Conservation (phyloP, 2,329 filamentous ascomycete species). For the Plenodomus tracheiphilus region DNA sequence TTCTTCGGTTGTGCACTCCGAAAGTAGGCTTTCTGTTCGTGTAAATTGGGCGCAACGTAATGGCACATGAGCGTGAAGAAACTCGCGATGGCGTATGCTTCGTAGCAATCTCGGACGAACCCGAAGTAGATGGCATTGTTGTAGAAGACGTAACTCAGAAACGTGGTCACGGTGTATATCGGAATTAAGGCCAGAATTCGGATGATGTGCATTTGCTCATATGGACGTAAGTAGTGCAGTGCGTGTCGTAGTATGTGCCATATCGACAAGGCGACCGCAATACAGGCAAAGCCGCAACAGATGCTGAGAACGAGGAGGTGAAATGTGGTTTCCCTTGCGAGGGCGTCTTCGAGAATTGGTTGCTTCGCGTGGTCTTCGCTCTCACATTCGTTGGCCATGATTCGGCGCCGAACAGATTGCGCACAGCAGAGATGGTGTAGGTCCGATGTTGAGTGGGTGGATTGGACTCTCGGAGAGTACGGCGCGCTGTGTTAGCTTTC, state of each 20-base stretch:
- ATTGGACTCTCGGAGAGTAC: neutral
- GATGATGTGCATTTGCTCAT: slow-evolving; percentile 72
- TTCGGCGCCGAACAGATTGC: neutral
- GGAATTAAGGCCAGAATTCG: slow-evolving; percentile 89
- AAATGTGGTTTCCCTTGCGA: slow-evolving; percentile 60
- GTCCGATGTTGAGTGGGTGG: neutral
- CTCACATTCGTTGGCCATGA: neutral
- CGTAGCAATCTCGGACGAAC: slow-evolving; percentile 81
- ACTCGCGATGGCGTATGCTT: slow-evolving; percentile 83
- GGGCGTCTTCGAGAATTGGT: slow-evolving; percentile 49
- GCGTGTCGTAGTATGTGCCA: slow-evolving; percentile 61
- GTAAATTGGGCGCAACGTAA: slow-evolving; percentile 76
- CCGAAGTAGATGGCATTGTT: slow-evolving; percentile 78
- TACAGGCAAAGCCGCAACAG: slow-evolving; percentile 56
- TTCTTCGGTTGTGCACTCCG: slow-evolving; percentile 66
- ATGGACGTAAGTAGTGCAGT: slow-evolving; percentile 62
- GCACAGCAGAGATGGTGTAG: neutral
- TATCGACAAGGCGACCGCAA: slow-evolving; percentile 56
- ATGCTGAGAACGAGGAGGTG: slow-evolving; percentile 60
- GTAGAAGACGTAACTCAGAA: slow-evolving; percentile 75
- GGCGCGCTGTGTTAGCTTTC: no score
- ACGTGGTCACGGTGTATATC: slow-evolving; percentile 74
- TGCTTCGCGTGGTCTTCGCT: neutral
- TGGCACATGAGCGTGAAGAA: slow-evolving; percentile 84
- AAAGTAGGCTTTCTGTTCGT: slow-evolving; percentile 82